A percentile compares a stretch with the other conserved stretches of the same genome.
Conservation (phyloP, 768 basidiomycete genomes). For the Tulasnella sp. region DNA sequence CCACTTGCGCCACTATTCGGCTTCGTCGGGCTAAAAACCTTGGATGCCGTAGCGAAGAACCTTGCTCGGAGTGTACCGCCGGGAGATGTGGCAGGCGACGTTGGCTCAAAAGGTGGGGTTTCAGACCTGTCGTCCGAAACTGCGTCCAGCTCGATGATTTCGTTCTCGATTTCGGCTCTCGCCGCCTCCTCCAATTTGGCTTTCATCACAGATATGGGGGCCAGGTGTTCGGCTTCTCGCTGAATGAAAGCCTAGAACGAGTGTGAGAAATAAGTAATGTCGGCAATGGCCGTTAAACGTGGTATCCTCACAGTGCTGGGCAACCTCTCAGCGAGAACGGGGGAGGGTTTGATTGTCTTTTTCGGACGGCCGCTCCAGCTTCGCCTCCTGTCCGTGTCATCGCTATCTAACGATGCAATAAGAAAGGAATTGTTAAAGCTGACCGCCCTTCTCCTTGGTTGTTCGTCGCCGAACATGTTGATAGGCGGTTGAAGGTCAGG, state of each 20-base stretch:
- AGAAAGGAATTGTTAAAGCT: background rate
- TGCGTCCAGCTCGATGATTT: slow-evolving; percentile 12
- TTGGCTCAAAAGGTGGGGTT: slow-evolving; percentile 14
- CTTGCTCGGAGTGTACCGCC: background rate
- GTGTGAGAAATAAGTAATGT: background rate
- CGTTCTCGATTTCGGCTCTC: background rate
- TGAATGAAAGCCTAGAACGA: slow-evolving; percentile 43
- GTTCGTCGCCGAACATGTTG: background rate
- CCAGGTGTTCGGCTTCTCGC: slow-evolving; percentile 58
- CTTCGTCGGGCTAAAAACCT: slow-evolving; percentile 6
- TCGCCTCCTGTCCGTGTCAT: background rate
- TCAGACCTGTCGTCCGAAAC: slow-evolving; percentile 23
- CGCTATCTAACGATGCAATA: background rate
- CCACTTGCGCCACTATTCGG: background rate
- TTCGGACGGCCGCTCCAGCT: background rate
- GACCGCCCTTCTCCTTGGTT: background rate
- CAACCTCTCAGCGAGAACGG: slow-evolving; percentile 18
- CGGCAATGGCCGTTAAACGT: background rate
- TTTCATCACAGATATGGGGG: slow-evolving; percentile 45
- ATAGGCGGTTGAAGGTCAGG: background rate
- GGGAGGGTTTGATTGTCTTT: slow-evolving; percentile 2
- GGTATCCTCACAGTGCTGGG: slow-evolving; percentile 15
- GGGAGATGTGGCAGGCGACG: slow-evolving; percentile 5
- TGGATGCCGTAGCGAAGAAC: background rate
- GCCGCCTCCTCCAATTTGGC: background rate